A percentile compares a stretch with the other conserved stretches of the same genome.
Evolutionary conservation across 2,329 filamentous ascomycete genomes (phyloP).

Genomic region (Aspergillus quadrilineatus): DNA sequence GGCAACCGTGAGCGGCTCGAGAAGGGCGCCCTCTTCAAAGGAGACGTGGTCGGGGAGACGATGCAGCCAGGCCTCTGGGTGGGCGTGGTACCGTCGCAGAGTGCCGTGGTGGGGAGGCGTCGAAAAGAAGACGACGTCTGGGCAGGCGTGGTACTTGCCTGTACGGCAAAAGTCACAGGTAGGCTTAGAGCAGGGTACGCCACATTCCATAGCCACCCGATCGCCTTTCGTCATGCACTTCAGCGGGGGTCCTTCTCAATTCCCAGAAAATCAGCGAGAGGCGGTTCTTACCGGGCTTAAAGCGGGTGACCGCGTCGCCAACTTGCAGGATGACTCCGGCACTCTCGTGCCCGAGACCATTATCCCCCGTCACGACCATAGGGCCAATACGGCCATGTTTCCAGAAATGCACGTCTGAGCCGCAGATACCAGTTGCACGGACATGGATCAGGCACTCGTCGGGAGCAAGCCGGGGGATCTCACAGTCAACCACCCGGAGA

Average conservation of each 20-base stretch:
- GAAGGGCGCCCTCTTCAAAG: slow-evolving; percentile 20
- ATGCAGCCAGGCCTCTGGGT: slow-evolving; percentile 21
- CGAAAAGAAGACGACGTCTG: slow-evolving; percentile 21
- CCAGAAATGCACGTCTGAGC: slow-evolving; percentile 24
- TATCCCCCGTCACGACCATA: slow-evolving; percentile 22
- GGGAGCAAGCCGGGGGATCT: slow-evolving; percentile 16
- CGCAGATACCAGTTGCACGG: slow-evolving; percentile 21
- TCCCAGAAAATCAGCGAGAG: not conserved
- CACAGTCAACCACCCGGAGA: slow-evolving; percentile 20
- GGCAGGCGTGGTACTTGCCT: slow-evolving; percentile 21
- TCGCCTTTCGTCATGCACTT: slow-evolving; percentile 13
- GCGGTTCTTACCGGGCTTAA: slow-evolving; percentile 17
- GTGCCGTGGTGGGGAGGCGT: slow-evolving; percentile 24
- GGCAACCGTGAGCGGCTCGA: slow-evolving; percentile 21
- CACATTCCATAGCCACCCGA: slow-evolving; percentile 21
- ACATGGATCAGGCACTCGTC: slow-evolving; percentile 19
- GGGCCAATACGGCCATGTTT: slow-evolving; percentile 21
- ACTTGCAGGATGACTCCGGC: slow-evolving; percentile 20
- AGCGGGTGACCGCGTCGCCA: slow-evolving; percentile 17
- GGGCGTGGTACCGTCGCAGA: slow-evolving; percentile 21
- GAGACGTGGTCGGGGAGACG: slow-evolving; percentile 17
- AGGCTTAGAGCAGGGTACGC: slow-evolving; percentile 20
- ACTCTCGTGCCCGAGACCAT: slow-evolving; percentile 23
- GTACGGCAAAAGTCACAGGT: slow-evolving; percentile 21
- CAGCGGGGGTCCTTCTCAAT: not conserved